Evolutionary conservation across 306 rosid species (phyloP), one percentile per base, ranked within the genome.

Genomic region (Prunus salicina): DNA sequence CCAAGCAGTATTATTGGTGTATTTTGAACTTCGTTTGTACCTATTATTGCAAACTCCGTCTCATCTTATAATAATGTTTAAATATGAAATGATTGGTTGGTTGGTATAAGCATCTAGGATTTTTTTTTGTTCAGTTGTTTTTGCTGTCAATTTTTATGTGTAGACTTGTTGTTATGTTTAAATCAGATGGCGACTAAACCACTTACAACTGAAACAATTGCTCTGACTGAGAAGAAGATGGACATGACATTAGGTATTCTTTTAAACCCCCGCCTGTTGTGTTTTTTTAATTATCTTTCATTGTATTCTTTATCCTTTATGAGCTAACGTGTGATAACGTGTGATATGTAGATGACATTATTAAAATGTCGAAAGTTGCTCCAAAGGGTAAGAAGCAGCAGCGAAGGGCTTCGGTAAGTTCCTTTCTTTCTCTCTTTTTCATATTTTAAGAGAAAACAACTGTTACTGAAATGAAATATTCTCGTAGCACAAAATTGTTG

Each of bases 141-240:
- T 11, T 58, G 13, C 19, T 6, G 51, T 34, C 22, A 4, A 34
- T 46, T 57, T 72, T 18, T 19, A 11, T 67, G 14, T 51, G 14
- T 24, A 18, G 70, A 75, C 67, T 49, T 14, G 43, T 60, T 62
- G 24, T 32, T 56, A 1, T 70, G 53, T 66, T 15, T 64, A 22
- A 32, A 74, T 27, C 81, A 91, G 93, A 96, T 96, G 99, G 93
- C 85, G 57, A 74, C 93, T 6, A 92, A 92, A 79, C 97, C 98
- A 41, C 90, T 88, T 71, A 84, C 91, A 27, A 86, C 88, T 0
- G 86, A 89, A 79, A 85, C 95, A 1, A 87, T 96, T 80, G 99
- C 98, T 12, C 87, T 92, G 32, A 92, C 99, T 6, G 99, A 92
- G 89, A 92, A 96, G 93, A 96, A 96, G 87, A 89, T 96, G 97